Conservation (phyloP, 768 basidiomycete genomes). For the Tricholoma furcatifolium region DNA sequence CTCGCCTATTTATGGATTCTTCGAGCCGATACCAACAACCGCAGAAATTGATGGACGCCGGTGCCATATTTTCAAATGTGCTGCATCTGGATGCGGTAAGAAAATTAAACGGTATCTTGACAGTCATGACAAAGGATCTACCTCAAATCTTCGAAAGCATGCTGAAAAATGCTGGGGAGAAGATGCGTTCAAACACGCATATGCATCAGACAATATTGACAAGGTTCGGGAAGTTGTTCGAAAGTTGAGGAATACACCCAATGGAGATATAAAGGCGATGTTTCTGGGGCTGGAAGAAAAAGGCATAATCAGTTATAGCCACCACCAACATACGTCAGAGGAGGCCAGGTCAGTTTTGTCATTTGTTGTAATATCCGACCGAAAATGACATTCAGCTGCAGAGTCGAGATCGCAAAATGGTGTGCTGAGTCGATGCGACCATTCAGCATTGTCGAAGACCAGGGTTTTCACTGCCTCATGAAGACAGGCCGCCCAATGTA, state of each 20-base stretch:
- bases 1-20: conserved; percentile 9
- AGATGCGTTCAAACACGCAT: conserved; percentile 16
- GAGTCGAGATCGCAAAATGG: too few relatives aligned
- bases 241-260: neutral
- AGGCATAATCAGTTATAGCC: neutral
- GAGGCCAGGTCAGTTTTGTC: neutral
- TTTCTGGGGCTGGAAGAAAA: conserved; percentile 16
- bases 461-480: too few relatives aligned
- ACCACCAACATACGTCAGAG: neutral
- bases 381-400: conserved; percentile 19
- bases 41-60: neutral
- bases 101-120: conserved; percentile 9
- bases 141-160: conserved; percentile 25
- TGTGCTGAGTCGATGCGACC: conserved; percentile 28
- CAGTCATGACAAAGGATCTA: conserved; percentile 10
- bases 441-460: conserved; percentile 30
- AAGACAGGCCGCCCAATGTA: too few relatives aligned
- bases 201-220: neutral
- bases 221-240: conserved; percentile 6
- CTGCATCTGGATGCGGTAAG: conserved; percentile 5
- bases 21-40: neutral
- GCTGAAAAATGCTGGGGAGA: conserved; percentile 28
- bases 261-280: conserved; percentile 21
- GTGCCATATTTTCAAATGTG: conserved; percentile 5
- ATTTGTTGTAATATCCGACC: conserved; percentile 15